These are phyloP conservation scores for Penicillium frequentans DNA, from an alignment of 2,329 filamentous ascomycete species.

Conservation along the genomic window DNA sequence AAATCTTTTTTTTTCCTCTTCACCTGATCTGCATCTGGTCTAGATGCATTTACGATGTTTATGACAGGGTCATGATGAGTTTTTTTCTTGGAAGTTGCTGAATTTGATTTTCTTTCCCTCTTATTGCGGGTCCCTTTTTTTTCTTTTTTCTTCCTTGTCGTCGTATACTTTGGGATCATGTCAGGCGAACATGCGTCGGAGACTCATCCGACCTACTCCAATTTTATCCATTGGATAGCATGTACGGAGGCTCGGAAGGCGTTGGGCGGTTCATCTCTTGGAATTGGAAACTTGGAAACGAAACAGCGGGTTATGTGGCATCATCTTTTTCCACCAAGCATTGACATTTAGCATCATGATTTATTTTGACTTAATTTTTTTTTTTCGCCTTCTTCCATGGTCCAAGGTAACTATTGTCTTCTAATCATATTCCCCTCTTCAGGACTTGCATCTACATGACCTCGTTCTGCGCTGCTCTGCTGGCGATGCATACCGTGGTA, in stretches of 20 bases:
- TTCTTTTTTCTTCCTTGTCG: slow-evolving; percentile 1
- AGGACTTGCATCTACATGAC: slow-evolving; percentile 5
- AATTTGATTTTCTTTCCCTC: not conserved
- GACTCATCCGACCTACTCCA: not conserved
- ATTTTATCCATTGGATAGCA: slow-evolving; percentile 10
- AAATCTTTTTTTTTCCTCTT: not conserved
- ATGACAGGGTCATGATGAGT: slow-evolving; percentile 3
- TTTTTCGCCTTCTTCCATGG: not conserved
- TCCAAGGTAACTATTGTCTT: not conserved
- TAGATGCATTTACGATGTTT: slow-evolving; percentile 1
- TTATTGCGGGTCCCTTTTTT: not conserved
- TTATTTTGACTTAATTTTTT: not conserved
- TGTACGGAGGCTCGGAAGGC: slow-evolving; percentile 4
- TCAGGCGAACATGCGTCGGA: slow-evolving; percentile 1
- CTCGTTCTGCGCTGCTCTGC: slow-evolving; percentile 9
- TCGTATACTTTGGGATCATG: slow-evolving; percentile 1
- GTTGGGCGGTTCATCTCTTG: slow-evolving; percentile 7
- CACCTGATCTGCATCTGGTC: not conserved
- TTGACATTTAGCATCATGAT: not conserved
- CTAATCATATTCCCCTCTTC: not conserved
- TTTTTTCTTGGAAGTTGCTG: not conserved
- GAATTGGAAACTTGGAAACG: not conserved
- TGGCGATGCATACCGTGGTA: slow-evolving; percentile 14
- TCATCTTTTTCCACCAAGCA: not conserved
- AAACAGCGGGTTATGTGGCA: not conserved